These are phyloP conservation scores for Bruguiera parviflora DNA, from an alignment of 345 rosid genomes.

Conservation along the genomic window DNA sequence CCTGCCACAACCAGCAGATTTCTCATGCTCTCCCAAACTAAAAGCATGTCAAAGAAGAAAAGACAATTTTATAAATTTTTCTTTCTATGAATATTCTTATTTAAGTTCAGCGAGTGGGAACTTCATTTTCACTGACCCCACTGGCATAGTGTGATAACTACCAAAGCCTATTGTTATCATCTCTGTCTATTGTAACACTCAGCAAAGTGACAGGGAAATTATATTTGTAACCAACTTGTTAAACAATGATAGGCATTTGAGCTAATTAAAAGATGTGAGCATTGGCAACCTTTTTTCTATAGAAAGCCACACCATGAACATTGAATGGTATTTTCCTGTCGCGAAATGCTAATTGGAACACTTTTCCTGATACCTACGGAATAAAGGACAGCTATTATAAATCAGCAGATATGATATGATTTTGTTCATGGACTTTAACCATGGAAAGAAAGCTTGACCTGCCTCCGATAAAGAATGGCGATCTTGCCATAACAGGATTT, in stretches of 20 bases:
- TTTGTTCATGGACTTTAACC: slow-evolving; percentile 5
- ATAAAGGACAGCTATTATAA: slow-evolving; percentile 21
- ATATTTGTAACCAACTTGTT: neutral
- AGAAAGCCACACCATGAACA: slow-evolving; percentile 86
- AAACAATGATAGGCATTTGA: neutral
- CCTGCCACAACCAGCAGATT: neutral
- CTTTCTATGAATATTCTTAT: too few species aligned
- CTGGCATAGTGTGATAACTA: too few species aligned
- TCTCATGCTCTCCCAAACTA: neutral
- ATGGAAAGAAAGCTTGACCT: slow-evolving; percentile 48
- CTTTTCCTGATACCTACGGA: slow-evolving; percentile 76
- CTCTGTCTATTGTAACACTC: too few species aligned
- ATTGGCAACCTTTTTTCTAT: slow-evolving; percentile 73
- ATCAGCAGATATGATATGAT: slow-evolving; percentile 10
- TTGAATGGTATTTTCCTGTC: slow-evolving; percentile 92
- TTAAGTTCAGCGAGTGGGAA: too few species aligned
- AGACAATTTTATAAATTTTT: neutral
- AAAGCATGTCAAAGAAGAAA: neutral
- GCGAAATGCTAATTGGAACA: slow-evolving; percentile 73
- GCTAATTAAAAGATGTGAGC: neutral
- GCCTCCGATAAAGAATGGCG: slow-evolving; percentile 91
- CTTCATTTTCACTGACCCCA: too few species aligned
- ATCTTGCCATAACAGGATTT: slow-evolving; percentile 58
- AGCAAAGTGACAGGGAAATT: too few species aligned
- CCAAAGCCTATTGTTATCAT: too few species aligned